Evolutionary conservation across 2,329 filamentous ascomycete species (phyloP).

Genomic region (Aspergillus ochraceus): DNA sequence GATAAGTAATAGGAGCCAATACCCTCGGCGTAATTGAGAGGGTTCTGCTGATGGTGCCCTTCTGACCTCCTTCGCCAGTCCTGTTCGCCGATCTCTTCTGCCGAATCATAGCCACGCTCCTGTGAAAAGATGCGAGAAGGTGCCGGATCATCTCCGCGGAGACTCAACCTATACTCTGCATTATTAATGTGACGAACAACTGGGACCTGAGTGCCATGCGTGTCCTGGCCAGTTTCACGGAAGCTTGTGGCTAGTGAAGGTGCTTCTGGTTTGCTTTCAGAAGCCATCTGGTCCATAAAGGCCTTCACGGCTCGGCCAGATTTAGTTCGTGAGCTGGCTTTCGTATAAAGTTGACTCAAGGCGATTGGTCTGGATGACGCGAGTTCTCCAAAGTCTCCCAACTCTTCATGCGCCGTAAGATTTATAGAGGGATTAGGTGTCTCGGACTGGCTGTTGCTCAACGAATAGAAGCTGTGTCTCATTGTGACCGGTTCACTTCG

Average conservation of each 20-base stretch:
- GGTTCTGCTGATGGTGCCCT: conserved; percentile 14
- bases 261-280: conserved; percentile 4
- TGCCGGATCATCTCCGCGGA: not conserved
- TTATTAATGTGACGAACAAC: conserved; percentile 3
- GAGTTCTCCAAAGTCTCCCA: conserved; percentile 21
- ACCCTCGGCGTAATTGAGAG: conserved; percentile 16
- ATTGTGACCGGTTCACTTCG: not conserved
- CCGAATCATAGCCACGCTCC: not conserved
- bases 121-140: conserved; percentile 3
- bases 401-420: conserved; percentile 10
- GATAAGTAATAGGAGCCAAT: conserved; percentile 3
- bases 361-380: conserved; percentile 26
- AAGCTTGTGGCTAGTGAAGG: not conserved
- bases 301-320: conserved; percentile 20
- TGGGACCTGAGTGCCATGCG: conserved; percentile 11
- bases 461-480: not conserved
- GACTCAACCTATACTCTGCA: conserved; percentile 2
- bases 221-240: conserved; percentile 1
- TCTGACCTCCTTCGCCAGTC: conserved; percentile 9
- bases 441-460: not conserved
- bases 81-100: not conserved
- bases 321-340: conserved; percentile 19
- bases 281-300: conserved; percentile 9
- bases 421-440: not conserved
- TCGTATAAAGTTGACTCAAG: conserved; percentile 20